These are phyloP conservation scores for Eucalyptus albens DNA, from an alignment of 345 rosid species.

Conservation along the genomic window DNA sequence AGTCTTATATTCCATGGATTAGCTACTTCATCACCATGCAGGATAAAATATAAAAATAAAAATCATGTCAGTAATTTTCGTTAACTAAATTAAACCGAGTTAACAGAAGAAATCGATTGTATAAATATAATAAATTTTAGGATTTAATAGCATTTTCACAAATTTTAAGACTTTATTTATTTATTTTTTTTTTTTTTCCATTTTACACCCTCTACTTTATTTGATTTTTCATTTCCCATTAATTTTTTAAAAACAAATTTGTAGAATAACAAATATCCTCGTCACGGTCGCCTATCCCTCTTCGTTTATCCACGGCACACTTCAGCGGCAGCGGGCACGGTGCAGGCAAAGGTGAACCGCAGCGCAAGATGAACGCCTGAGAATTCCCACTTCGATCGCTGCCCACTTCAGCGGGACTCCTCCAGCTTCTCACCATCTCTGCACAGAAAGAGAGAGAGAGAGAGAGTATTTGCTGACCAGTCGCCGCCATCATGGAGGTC, in stretches of 20 bases:
- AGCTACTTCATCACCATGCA: fast-evolving
- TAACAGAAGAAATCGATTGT: fast-evolving
- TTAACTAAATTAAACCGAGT: fast-evolving
- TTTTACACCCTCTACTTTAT: not conserved
- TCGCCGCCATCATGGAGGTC: not conserved
- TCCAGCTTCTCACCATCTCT: not conserved
- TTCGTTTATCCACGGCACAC: not conserved
- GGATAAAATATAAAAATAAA: no score
- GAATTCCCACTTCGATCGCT: not conserved
- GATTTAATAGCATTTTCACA: fast-evolving
- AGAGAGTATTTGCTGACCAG: not conserved
- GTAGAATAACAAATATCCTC: not conserved
- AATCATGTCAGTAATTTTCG: fast-evolving
- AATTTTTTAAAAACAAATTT: not conserved
- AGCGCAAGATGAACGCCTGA: not conserved
- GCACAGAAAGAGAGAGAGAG: not conserved
- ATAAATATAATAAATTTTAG: no score
- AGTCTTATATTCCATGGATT: not conserved
- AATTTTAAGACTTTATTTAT: not conserved
- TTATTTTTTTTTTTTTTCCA: no score
- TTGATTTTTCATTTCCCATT: not conserved
- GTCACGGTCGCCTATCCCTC: not conserved
- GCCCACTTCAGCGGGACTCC: not conserved
- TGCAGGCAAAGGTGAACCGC: not conserved
- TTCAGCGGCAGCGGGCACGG: not conserved